A percentile compares a stretch with the other conserved stretches of the same genome.
These are phyloP conservation scores for Omphalea diandra DNA, from an alignment of 441 rosid species.

Conservation along the genomic window DNA sequence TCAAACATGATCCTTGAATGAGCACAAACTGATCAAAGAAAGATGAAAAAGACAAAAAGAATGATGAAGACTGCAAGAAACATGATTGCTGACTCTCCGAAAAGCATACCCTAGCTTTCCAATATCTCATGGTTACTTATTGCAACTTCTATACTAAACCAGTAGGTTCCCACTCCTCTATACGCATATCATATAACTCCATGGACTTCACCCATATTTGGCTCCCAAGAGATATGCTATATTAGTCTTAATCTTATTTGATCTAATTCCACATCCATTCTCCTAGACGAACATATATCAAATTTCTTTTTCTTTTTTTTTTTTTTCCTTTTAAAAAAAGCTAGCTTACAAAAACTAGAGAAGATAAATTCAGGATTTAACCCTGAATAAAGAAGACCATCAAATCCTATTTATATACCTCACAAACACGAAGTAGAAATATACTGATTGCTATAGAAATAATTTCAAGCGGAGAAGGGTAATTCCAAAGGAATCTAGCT, in stretches of 20 bases:
- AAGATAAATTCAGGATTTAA: neutral
- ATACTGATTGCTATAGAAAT: neutral
- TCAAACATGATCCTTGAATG: no score
- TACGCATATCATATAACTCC: neutral
- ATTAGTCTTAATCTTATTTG: neutral
- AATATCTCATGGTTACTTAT: neutral
- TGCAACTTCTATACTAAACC: neutral
- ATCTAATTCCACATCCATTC: constrained; percentile 2
- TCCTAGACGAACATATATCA: neutral
- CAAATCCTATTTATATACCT: neutral
- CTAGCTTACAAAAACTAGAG: neutral
- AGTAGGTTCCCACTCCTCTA: neutral
- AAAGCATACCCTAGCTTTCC: neutral
- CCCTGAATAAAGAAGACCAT: neutral
- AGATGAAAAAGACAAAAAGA: neutral
- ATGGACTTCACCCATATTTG: neutral
- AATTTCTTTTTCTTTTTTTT: no score
- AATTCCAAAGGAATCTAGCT: neutral
- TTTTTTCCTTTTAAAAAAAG: no score
- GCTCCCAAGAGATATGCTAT: neutral
- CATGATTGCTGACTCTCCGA: neutral
- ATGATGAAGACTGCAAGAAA: no score
- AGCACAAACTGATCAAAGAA: neutral
- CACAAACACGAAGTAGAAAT: neutral
- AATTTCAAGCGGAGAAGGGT: neutral